Conservation (phyloP, 1,284 basidiomycete genomes). For the Cryptococcus sp. region DNA sequence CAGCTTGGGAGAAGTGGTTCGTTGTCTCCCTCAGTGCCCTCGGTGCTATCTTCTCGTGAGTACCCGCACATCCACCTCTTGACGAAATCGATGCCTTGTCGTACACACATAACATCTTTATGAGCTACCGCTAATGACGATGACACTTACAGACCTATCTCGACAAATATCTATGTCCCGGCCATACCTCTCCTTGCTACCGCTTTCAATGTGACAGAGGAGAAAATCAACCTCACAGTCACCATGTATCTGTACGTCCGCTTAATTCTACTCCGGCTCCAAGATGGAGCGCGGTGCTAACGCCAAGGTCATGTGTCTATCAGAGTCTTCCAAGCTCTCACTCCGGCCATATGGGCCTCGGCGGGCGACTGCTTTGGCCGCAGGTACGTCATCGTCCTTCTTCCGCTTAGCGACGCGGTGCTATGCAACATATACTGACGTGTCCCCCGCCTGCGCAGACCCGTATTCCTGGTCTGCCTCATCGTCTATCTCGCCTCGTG, state of each 20-base stretch:
- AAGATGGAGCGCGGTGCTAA: not conserved
- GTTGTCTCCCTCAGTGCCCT: conserved; percentile 39
- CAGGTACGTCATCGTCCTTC: conserved; percentile 13
- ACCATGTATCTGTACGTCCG: conserved; percentile 40
- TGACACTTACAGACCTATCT: conserved; percentile 34
- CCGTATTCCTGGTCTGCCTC: conserved; percentile 40
- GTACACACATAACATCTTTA: not conserved
- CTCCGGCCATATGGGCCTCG: conserved; percentile 43
- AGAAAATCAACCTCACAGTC: conserved; percentile 45
- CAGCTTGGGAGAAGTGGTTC: conserved; percentile 38
- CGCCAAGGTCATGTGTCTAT: not conserved
- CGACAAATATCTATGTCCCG: conserved; percentile 45
- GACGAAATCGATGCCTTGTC: not conserved
- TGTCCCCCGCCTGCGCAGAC: conserved; percentile 27
- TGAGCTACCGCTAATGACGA: not conserved
- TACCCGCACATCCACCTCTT: not conserved
- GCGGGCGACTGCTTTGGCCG: conserved; percentile 41
- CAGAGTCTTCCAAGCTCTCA: conserved; percentile 42
- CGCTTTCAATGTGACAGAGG: conserved; percentile 33
- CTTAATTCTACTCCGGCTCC: not conserved
- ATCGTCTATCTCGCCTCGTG: conserved; percentile 37
- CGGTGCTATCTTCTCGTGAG: conserved; percentile 42
- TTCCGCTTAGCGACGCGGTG: not conserved
- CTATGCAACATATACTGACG: conserved; percentile 34
- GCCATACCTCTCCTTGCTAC: conserved; percentile 38